phyloP scores from a whole-genome alignment of 2,329 filamentous ascomycete species.

The Ploettnerulaceae sp. region DNA sequence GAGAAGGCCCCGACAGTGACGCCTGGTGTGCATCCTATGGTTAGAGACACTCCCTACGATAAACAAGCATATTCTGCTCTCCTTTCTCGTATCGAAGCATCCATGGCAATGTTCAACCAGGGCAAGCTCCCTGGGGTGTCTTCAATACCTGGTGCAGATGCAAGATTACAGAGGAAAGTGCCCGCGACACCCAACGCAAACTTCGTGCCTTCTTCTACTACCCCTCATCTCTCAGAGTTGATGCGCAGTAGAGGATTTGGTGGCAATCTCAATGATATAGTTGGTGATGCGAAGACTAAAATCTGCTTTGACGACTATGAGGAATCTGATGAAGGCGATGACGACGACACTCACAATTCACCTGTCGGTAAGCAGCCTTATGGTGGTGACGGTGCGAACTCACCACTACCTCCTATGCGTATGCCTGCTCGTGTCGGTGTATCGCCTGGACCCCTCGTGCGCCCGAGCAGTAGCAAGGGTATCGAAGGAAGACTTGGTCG shows the following conservation, averaged over 20 bases:
- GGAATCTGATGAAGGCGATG: slow-evolving; percentile 48
- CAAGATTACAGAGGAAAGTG: slow-evolving; percentile 14
- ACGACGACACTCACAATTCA: slow-evolving; percentile 34
- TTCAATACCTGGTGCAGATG: slow-evolving; percentile 38
- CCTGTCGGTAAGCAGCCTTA: slow-evolving; percentile 27
- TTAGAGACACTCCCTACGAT: slow-evolving; percentile 51
- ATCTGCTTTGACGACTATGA: slow-evolving; percentile 50
- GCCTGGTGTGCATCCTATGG: slow-evolving; percentile 56
- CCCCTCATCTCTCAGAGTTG: slow-evolving; percentile 63
- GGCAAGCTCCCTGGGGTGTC: slow-evolving; percentile 47
- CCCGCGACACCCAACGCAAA: slow-evolving; percentile 28
- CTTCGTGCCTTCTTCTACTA: slow-evolving; percentile 52
- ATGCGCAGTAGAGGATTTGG: slow-evolving; percentile 57
- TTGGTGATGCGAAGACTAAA: slow-evolving; percentile 54
- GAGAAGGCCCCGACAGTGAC: slow-evolving; percentile 34
- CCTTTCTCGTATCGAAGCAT: slow-evolving; percentile 49
- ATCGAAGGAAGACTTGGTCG: slow-evolving; percentile 33
- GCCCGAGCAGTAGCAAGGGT: slow-evolving; percentile 56
- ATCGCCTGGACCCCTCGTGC: slow-evolving; percentile 44
- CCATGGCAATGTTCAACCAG: slow-evolving; percentile 47
- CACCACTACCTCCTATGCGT: slow-evolving; percentile 42
- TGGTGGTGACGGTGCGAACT: slow-evolving; percentile 35
- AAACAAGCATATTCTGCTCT: slow-evolving; percentile 48
- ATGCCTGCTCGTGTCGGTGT: slow-evolving; percentile 54
- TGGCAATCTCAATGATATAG: slow-evolving; percentile 57